A percentile compares a stretch with the other conserved stretches of the same genome.
phyloP scores from a whole-genome alignment of 805 yeast species.

The Candida easanensis region DNA sequence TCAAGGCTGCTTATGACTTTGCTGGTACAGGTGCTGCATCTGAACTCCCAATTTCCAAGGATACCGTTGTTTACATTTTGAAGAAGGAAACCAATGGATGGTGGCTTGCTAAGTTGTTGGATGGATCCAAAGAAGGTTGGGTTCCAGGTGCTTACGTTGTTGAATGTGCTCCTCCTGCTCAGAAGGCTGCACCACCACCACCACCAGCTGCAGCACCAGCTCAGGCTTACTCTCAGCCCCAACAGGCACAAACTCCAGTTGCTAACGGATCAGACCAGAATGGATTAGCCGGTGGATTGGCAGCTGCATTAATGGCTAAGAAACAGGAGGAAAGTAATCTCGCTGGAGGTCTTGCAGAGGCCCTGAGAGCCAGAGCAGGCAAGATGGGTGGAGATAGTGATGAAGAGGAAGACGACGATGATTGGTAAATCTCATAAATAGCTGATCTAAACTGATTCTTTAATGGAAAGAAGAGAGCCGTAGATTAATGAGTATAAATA shows the following conservation, averaged over 20 bases:
- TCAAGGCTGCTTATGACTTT: slow-evolving; percentile 83
- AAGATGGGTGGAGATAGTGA: slow-evolving; percentile 57
- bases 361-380: slow-evolving; percentile 76
- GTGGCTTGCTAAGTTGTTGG: slow-evolving; percentile 83
- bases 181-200: slow-evolving; percentile 39
- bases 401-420: slow-evolving; percentile 69
- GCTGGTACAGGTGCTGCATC: slow-evolving; percentile 83
- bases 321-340: slow-evolving; percentile 56
- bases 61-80: slow-evolving; percentile 68
- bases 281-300: slow-evolving; percentile 52
- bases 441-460: too few relatives aligned
- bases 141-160: slow-evolving; percentile 91
- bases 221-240: slow-evolving; percentile 21
- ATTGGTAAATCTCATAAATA: too few relatives aligned
- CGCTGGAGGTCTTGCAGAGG: slow-evolving; percentile 88
- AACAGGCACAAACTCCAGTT: slow-evolving; percentile 23
- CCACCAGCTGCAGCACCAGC: slow-evolving; percentile 37
- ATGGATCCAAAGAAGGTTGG: slow-evolving; percentile 89
- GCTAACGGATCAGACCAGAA: slow-evolving; percentile 20
- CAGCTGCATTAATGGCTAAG: slow-evolving; percentile 65
- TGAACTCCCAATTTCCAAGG: slow-evolving; percentile 74
- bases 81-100: slow-evolving; percentile 85
- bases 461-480: too few relatives aligned
- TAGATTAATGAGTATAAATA: too few relatives aligned
- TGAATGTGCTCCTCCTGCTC: slow-evolving; percentile 47